Evolutionary conservation across 1,284 basidiomycete species (phyloP).

Genomic region (Cronartium ribicola): DNA sequence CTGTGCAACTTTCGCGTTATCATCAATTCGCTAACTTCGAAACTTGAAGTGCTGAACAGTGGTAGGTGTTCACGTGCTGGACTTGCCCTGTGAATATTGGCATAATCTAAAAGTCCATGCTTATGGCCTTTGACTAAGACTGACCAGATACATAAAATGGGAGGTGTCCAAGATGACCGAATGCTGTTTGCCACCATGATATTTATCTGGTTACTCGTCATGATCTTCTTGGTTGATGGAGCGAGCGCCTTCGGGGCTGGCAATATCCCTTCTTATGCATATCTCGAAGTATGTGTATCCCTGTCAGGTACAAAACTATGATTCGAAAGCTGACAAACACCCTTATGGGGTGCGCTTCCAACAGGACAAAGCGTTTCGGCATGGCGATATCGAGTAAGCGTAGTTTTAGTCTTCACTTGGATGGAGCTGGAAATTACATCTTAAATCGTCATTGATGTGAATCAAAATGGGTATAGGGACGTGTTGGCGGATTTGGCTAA

Average conservation of each 20-base stretch:
- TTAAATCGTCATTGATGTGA: slow-evolving; percentile 44
- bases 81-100: too few relatives aligned
- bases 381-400: slow-evolving; percentile 47
- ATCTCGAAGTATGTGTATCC: slow-evolving; percentile 43
- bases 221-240: slow-evolving; percentile 30
- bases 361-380: slow-evolving; percentile 44
- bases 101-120: too few relatives aligned
- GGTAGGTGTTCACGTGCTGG: too few relatives aligned
- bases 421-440: slow-evolving; percentile 15
- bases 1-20: too few relatives aligned
- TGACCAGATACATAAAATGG: slow-evolving; percentile 1
- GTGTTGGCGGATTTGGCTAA: slow-evolving; percentile 45
- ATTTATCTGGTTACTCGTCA: slow-evolving; percentile 17
- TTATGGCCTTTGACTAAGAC: background rate
- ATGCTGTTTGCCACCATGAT: slow-evolving; percentile 1
- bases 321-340: background rate
- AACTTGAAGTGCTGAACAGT: too few relatives aligned
- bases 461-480: slow-evolving; percentile 46
- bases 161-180: background rate
- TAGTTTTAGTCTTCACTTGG: slow-evolving; percentile 11
- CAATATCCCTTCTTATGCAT: slow-evolving; percentile 46
- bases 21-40: too few relatives aligned
- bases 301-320: background rate
- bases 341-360: background rate
- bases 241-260: slow-evolving; percentile 45